Base-by-base conservation (phyloP, 2,329 filamentous ascomycete genomes). In the Talaromyces sp. region DNA sequence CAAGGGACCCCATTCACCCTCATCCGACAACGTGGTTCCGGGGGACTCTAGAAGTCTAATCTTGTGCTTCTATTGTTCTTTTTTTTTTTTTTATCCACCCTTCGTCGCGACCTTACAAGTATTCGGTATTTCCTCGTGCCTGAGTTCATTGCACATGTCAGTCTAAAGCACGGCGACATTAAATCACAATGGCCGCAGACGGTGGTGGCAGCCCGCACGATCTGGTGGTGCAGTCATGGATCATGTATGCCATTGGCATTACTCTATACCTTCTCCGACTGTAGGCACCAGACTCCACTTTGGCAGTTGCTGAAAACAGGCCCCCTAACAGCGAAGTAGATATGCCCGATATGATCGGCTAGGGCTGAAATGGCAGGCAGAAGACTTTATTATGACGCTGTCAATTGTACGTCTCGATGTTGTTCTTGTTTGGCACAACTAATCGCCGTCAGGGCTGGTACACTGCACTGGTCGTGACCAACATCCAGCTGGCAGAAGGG, bases 381-480 rank as follows among this genome's bases (percentile, higher is more conserved):
- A 64, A 44, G 62, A 64, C 28, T 58, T 25, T 61, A 18, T 64
- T 25, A 64, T 64, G 62, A 14, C 54, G 6, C 48, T 60, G 16
- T 31, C 48, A 44, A 40, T 64, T 16, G 62, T 64, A 37, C 9
- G 42, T 21, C 5, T 33, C 31, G 21, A 33, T 21, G n/a, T 14
- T 14, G 28, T 28, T n/a, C 25, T 11, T 50, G 23, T 21, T 50
- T 2, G 46, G 18, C 46, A 11, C 23, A n/a, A 5, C 50, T 54
- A 54, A 54, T 16, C 9, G 14, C 11, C 14, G 37, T 31, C 18
- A 63, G 61, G 55, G 31, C 28, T 64, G 62, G 62, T 64, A 64
- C 16, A 64, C 62, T 18, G 62, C 58, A 14, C 46, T 64, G 11
- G 62, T 64, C 33, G 54, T 64, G 23, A 64, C 62, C 52, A 64